Evolutionary conservation across 2,329 filamentous ascomycete species (phyloP), one percentile per base, ranked within the genome.

Genomic region (Alternaria sp.): DNA sequence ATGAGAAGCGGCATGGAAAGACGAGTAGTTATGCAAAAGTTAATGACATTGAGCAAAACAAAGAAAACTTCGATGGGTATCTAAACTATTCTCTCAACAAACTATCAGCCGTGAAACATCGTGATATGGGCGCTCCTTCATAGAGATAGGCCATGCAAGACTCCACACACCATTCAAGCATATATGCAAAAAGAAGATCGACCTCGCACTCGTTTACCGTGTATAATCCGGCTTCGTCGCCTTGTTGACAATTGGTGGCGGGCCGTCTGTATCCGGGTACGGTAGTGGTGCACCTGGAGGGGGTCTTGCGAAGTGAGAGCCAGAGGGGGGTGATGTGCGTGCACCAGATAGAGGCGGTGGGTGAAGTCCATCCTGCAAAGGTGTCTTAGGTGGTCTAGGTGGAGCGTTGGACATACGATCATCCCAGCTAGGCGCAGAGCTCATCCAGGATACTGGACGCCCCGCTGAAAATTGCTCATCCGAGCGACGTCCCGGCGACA

Each of bases 201-300:
- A 58, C 26, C 26, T n/a, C n/a, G 9, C 40, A 25, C n/a, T 36
- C 4, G 2, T 12, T 66, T 56, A 77, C 25, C 74, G 69, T 47
- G 68, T 68, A 36, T 73, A 92, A 52, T 91, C 90, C 1, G 95
- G 95, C 79, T 97, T 97, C 70, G 90, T 88, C 47, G 91, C 89
- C 86, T 93, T 91, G 73, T 97, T 96, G 8, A 96, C 93, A 7
- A 87, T 84, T 4, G 95, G 95, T 17, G 95, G 94, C 26, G 91
- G 90, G 25, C 91, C 91, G 73, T 96, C 91, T 49, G 89, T 90
- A 51, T 92, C 81, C 0, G 95, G 95, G 77, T 97, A 97, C 1
- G 93, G 93, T 32, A 92, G 85, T 9, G 83, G 78, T 1, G 74
- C 71, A 5, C 77, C 77, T 5, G 71, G 72, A 9, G 78, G 77